A percentile compares a stretch with the other conserved stretches of the same genome.
These are phyloP conservation scores for Pyrenopolyporus hunteri DNA, from an alignment of 495 filamentous ascomycete genomes.

Conservation along the genomic window DNA sequence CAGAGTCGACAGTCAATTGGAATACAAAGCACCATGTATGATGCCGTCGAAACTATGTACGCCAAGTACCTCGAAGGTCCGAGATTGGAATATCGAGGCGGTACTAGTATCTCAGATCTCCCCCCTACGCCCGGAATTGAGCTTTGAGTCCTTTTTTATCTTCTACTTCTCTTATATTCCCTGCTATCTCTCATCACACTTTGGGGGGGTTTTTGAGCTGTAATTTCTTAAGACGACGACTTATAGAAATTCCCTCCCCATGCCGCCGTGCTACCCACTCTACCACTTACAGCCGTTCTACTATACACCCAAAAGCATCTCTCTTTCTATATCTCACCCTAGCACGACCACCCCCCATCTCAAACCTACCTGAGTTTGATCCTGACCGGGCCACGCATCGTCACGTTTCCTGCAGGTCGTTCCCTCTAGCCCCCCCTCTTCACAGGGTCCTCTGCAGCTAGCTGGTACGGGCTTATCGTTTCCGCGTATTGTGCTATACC, in stretches of 20 bases:
- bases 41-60: slow-evolving; percentile 21
- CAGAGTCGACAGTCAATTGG: slow-evolving; percentile 22
- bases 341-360: slow-evolving; percentile 22
- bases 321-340: too few species aligned
- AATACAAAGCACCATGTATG: slow-evolving; percentile 24
- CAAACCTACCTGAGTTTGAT: slow-evolving; percentile 32
- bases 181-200: too few species aligned
- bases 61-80: slow-evolving; percentile 36
- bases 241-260: background rate
- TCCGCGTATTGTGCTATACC: slow-evolving; percentile 12
- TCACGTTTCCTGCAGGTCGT: slow-evolving; percentile 34
- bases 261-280: slow-evolving; percentile 18
- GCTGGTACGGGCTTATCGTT: slow-evolving; percentile 19
- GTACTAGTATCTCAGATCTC: slow-evolving; percentile 29
- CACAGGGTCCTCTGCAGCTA: slow-evolving; percentile 35
- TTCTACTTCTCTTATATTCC: background rate
- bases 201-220: slow-evolving; percentile 3
- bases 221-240: slow-evolving; percentile 13
- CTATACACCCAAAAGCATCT: slow-evolving; percentile 10
- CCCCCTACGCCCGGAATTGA: background rate
- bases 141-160: slow-evolving; percentile 15
- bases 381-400: slow-evolving; percentile 32
- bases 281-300: slow-evolving; percentile 8
- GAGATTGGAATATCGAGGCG: slow-evolving; percentile 12
- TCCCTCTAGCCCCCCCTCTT: slow-evolving; percentile 29